These are phyloP conservation scores for Euclidium syriacum DNA, from an alignment of 345 rosid genomes.

Conservation along the genomic window DNA sequence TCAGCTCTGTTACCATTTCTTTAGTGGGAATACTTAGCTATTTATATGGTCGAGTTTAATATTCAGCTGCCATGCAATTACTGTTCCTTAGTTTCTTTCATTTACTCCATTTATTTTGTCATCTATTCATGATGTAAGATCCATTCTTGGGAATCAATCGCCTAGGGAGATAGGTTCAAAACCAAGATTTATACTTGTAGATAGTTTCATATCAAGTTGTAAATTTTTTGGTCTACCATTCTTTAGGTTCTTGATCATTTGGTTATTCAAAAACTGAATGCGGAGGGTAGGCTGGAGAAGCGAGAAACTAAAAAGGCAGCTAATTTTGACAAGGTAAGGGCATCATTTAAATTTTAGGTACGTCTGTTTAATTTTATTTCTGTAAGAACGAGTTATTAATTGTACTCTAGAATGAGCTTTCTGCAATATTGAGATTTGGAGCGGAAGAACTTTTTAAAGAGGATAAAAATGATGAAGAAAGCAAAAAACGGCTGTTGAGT, in stretches of 20 bases:
- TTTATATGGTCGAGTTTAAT: neutral
- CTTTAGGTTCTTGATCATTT: constrained; percentile 93
- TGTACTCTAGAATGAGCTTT: constrained; percentile 75
- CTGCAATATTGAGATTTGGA: constrained; percentile 96
- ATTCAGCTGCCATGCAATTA: neutral
- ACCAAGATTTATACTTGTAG: neutral
- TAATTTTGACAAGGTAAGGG: constrained; percentile 84
- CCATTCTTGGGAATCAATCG: constrained; percentile 3
- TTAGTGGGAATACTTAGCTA: neutral
- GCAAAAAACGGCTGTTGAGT: constrained; percentile 77
- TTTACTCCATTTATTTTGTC: neutral
- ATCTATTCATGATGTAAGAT: neutral
- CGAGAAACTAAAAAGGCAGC: constrained; percentile 92
- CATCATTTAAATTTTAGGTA: neutral
- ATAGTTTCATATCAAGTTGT: neutral
- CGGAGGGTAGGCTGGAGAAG: constrained; percentile 98
- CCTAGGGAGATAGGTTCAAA: neutral
- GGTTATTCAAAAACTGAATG: constrained; percentile 97
- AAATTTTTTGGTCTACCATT: constrained; percentile 21
- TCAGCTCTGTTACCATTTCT: neutral
- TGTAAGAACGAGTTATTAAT: neutral
- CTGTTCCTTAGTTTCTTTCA: neutral
- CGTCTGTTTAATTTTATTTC: neutral
- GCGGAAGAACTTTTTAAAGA: constrained; percentile 99
- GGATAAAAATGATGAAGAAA: constrained; percentile 94